Percentiles rank a stretch among this genome's conserved stretches.
Evolutionary conservation across 2,329 filamentous ascomycete species (phyloP).

Genomic region (Aspergillus pseudoglaucus): DNA sequence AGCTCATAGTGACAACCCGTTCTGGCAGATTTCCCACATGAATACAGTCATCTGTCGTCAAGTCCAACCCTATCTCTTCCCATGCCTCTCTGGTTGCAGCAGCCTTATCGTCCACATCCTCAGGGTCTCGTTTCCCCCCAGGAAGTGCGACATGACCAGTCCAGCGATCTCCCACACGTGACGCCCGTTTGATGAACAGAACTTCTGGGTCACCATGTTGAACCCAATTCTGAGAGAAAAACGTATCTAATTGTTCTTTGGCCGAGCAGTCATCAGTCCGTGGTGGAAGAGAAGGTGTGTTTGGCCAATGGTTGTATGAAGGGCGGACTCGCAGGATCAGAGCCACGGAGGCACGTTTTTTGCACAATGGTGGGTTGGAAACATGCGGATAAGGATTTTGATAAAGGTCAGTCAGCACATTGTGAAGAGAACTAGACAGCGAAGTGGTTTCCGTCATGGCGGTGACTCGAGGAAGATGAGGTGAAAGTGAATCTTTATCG

Average conservation of each 20-base stretch:
- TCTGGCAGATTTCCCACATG: constrained; percentile 59
- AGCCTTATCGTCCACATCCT: constrained; percentile 56
- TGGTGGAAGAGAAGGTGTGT: constrained; percentile 11
- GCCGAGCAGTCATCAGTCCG: constrained; percentile 18
- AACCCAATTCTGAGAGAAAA: constrained; percentile 61
- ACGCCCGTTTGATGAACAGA: constrained; percentile 65
- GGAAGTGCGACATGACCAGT: constrained; percentile 63
- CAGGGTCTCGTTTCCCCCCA: constrained; percentile 60
- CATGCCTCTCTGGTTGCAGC: constrained; percentile 58
- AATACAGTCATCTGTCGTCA: constrained; percentile 43
- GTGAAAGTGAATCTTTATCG: neutral
- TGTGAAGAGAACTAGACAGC: constrained; percentile 24
- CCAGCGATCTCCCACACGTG: constrained; percentile 61
- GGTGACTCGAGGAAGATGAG: neutral
- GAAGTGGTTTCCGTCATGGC: neutral
- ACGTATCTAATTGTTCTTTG: constrained; percentile 45
- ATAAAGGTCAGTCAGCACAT: constrained; percentile 26
- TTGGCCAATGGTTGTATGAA: constrained; percentile 49
- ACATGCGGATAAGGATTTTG: constrained; percentile 37
- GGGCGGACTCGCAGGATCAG: constrained; percentile 58
- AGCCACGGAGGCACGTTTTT: constrained; percentile 60
- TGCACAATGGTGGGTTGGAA: constrained; percentile 42
- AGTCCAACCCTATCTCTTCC: constrained; percentile 61
- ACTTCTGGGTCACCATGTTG: constrained; percentile 60
- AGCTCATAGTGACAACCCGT: constrained; percentile 58